These are phyloP conservation scores for Teratosphaeria viscida DNA, from an alignment of 2,329 filamentous ascomycete genomes.

Conservation along the genomic window DNA sequence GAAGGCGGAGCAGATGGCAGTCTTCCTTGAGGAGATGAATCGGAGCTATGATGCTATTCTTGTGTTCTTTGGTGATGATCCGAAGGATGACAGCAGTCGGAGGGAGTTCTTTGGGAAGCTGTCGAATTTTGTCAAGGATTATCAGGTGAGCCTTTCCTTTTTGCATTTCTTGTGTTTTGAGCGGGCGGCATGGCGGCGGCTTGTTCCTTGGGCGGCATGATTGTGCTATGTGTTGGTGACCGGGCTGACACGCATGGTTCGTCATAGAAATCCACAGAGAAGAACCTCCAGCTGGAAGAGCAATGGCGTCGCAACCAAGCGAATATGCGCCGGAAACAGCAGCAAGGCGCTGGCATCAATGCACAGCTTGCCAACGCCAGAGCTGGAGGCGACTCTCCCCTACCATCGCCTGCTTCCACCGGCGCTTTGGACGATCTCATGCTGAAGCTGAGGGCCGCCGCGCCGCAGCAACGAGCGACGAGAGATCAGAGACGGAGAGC, in stretches of 20 bases:
- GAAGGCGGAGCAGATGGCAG: slow-evolving; percentile 89
- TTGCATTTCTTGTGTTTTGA: neutral
- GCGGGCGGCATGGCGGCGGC: neutral
- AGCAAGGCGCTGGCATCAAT: slow-evolving; percentile 41
- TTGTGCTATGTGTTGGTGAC: neutral
- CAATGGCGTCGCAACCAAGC: slow-evolving; percentile 75
- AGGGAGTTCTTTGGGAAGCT: slow-evolving; percentile 94
- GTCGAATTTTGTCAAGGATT: slow-evolving; percentile 79
- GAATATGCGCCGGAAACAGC: slow-evolving; percentile 73
- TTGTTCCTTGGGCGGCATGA: neutral
- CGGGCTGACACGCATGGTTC: neutral
- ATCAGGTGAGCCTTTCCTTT: slow-evolving; percentile 53
- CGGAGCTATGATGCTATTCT: slow-evolving; percentile 91
- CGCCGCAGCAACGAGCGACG: slow-evolving; percentile 79
- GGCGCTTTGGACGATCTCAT: slow-evolving; percentile 94
- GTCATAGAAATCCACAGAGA: slow-evolving; percentile 68
- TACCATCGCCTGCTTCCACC: slow-evolving; percentile 50
- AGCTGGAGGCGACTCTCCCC: slow-evolving; percentile 30
- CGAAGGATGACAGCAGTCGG: slow-evolving; percentile 79
- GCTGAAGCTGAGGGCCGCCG: slow-evolving; percentile 87
- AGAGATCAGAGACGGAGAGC: slow-evolving; percentile 79
- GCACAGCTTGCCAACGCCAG: slow-evolving; percentile 44
- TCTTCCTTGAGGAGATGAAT: slow-evolving; percentile 88
- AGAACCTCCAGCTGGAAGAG: slow-evolving; percentile 80
- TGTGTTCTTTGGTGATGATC: slow-evolving; percentile 92